phyloP scores from a whole-genome alignment of 768 basidiomycete genomes.

The Pisolithus marmoratus region DNA sequence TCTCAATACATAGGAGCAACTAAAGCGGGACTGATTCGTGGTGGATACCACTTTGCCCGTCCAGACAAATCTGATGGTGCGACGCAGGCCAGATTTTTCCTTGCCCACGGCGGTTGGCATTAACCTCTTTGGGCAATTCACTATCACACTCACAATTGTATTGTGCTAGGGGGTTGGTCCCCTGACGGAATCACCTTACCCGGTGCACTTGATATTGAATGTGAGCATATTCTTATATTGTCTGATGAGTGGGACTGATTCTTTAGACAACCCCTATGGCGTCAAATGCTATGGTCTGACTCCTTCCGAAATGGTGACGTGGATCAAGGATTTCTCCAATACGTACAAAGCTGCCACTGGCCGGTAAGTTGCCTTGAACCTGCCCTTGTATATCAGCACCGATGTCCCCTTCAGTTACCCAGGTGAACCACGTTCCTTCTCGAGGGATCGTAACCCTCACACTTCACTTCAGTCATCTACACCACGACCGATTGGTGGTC shows the following conservation, averaged over 20 bases:
- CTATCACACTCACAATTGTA: not conserved
- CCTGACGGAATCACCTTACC: constrained; percentile 56
- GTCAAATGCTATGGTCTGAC: constrained; percentile 51
- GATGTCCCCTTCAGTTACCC: constrained; percentile 32
- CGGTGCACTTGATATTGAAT: constrained; percentile 59
- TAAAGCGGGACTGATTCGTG: constrained; percentile 50
- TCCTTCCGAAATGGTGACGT: constrained; percentile 50
- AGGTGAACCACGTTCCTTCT: constrained; percentile 19
- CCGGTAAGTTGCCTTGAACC: constrained; percentile 29
- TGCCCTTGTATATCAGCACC: not conserved
- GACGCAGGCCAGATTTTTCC: constrained; percentile 53
- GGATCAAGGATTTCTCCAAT: constrained; percentile 57
- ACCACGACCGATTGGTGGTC: constrained; percentile 67
- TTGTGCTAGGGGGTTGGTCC: constrained; percentile 43
- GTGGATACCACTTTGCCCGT: constrained; percentile 56
- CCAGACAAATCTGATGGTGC: constrained; percentile 51
- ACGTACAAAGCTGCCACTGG: constrained; percentile 47
- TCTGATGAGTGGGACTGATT: not conserved
- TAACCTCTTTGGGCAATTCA: not conserved
- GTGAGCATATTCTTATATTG: constrained; percentile 26
- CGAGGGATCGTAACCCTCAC: not conserved
- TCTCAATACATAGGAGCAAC: constrained; percentile 54
- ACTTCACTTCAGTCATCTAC: constrained; percentile 42
- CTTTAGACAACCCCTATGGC: constrained; percentile 46
- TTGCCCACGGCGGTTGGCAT: constrained; percentile 45